phyloP scores from a whole-genome alignment of 345 rosid genomes.

The Salix koriyanagi region DNA sequence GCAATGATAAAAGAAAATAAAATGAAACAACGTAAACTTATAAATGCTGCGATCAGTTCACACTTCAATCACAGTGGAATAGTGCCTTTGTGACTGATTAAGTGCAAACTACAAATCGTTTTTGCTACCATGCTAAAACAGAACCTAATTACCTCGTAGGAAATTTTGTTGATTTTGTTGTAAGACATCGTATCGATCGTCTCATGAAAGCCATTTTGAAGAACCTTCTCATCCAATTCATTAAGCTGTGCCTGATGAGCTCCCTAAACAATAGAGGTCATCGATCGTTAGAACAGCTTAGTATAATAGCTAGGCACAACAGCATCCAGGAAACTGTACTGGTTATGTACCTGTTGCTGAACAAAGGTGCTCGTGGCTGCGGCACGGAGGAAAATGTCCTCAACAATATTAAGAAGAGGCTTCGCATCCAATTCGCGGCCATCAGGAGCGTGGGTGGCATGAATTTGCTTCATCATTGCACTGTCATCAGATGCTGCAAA shows the following conservation, averaged over 20 bases:
- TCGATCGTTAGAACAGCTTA: neutral
- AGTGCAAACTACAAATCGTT: neutral
- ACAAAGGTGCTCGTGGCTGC: constrained; percentile 6
- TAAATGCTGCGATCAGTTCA: neutral
- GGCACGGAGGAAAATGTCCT: constrained; percentile 48
- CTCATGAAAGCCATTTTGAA: constrained; percentile 30
- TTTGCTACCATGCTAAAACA: neutral
- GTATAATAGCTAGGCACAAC: neutral
- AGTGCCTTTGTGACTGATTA: too few species aligned
- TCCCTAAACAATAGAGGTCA: constrained; percentile 22
- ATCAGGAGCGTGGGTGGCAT: constrained; percentile 57
- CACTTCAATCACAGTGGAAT: too few species aligned
- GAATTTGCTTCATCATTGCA: constrained; percentile 50
- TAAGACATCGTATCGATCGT: constrained; percentile 37
- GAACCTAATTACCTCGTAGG: constrained; percentile 47
- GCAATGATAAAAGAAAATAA: neutral
- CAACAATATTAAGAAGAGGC: constrained; percentile 42
- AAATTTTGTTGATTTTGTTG: constrained; percentile 40
- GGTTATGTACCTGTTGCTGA: constrained; percentile 14
- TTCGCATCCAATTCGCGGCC: constrained; percentile 40
- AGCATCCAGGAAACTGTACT: neutral
- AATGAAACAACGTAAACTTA: neutral
- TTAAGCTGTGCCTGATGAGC: constrained; percentile 16
- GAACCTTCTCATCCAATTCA: constrained; percentile 33
- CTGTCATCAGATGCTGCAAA: constrained; percentile 51